phyloP scores from a whole-genome alignment of 2,329 filamentous ascomycete species.

The Phyllosticta ampelicida region DNA sequence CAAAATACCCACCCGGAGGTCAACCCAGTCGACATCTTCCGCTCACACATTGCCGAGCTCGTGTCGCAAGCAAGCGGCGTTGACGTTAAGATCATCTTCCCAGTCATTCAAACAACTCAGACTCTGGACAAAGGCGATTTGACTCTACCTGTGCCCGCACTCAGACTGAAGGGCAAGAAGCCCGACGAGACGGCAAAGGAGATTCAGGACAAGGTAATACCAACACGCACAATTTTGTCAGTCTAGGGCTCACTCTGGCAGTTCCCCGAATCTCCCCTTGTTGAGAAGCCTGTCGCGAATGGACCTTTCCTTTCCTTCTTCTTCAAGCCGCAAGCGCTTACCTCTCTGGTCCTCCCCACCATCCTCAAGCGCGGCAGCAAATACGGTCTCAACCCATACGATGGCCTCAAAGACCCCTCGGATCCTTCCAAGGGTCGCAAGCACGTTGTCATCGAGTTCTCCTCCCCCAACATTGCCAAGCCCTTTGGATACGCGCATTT shows the following conservation, averaged over 20 bases:
- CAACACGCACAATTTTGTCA: background rate
- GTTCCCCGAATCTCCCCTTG: constrained; percentile 64
- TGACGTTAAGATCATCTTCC: constrained; percentile 60
- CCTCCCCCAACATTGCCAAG: constrained; percentile 78
- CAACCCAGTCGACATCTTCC: constrained; percentile 72
- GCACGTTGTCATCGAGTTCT: constrained; percentile 68
- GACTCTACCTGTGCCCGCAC: constrained; percentile 65
- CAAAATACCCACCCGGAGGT: constrained; percentile 46
- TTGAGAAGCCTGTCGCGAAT: constrained; percentile 56
- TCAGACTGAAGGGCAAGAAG: constrained; percentile 59
- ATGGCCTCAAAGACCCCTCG: constrained; percentile 50
- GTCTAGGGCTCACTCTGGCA: constrained; percentile 21
- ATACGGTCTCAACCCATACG: constrained; percentile 53
- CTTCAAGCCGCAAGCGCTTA: constrained; percentile 60
- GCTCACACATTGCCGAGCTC: constrained; percentile 61
- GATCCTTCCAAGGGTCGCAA: constrained; percentile 53
- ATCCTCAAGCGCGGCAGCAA: constrained; percentile 51
- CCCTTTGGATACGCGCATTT: constrained; percentile 68
- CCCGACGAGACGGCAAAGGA: constrained; percentile 46
- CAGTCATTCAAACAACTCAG: constrained; percentile 66
- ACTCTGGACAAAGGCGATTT: constrained; percentile 76
- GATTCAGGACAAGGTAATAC: constrained; percentile 36
- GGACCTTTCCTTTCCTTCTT: constrained; percentile 70
- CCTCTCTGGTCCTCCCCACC: constrained; percentile 55
- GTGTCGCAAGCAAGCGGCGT: constrained; percentile 60